These are phyloP conservation scores for Papiliotrema flavescens DNA, from an alignment of 1,284 basidiomycete species.

Conservation along the genomic window DNA sequence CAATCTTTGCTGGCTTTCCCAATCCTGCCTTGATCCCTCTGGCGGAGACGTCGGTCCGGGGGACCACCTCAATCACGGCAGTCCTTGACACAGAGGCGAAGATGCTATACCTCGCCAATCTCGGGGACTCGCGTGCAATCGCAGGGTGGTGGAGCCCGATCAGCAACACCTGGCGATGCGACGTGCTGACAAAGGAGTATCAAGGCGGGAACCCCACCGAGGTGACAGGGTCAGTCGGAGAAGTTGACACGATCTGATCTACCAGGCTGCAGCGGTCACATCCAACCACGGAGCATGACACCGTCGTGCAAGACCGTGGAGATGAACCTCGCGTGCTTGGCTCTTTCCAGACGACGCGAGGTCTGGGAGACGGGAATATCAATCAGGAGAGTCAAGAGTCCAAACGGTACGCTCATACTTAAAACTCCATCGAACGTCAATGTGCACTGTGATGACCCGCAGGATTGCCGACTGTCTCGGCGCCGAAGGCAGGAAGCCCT, in stretches of 20 bases:
- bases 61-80: constrained; percentile 79
- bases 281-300: too few relatives aligned
- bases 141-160: constrained; percentile 72
- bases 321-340: too few relatives aligned
- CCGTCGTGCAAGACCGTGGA: too few relatives aligned
- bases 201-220: too few relatives aligned
- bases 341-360: too few relatives aligned
- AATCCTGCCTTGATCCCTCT: constrained; percentile 59
- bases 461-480: constrained; percentile 26
- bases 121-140: constrained; percentile 87
- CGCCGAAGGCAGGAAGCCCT: constrained; percentile 31
- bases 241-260: too few relatives aligned
- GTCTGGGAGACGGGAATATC: too few relatives aligned
- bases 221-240: too few relatives aligned
- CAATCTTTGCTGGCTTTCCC: constrained; percentile 12
- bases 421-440: too few relatives aligned
- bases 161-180: constrained; percentile 73
- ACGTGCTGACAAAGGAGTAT: constrained; percentile 52
- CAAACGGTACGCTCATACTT: too few relatives aligned
- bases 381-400: too few relatives aligned
- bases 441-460: not conserved
- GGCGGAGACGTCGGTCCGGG: constrained; percentile 70
- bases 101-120: constrained; percentile 79
- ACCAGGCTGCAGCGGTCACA: too few relatives aligned
- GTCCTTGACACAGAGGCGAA: constrained; percentile 71